Evolutionary conservation across 768 basidiomycete species (phyloP).

Genomic region (Russula emetica): DNA sequence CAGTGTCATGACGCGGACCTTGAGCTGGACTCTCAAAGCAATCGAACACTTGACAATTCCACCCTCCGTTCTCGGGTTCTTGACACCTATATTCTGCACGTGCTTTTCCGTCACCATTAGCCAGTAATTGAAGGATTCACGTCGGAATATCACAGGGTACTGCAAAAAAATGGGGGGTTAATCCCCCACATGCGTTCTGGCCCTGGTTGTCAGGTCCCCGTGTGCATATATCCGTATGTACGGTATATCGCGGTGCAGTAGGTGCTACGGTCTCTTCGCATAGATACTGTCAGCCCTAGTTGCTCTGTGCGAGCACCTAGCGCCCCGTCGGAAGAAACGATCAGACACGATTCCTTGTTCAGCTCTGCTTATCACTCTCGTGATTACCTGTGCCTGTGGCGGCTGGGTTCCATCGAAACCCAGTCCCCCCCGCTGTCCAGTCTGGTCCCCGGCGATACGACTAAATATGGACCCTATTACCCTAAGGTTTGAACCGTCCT

Average conservation of each 20-base stretch:
- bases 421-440: slow-evolving; percentile 3
- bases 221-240: slow-evolving; percentile 31
- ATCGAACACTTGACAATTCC: slow-evolving; percentile 49
- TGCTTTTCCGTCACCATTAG: slow-evolving; percentile 40
- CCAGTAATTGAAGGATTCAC: background rate
- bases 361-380: slow-evolving; percentile 3
- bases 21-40: slow-evolving; percentile 50
- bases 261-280: slow-evolving; percentile 33
- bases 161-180: slow-evolving; percentile 54
- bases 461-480: slow-evolving; percentile 6
- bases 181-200: slow-evolving; percentile 50
- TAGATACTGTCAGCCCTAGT: slow-evolving; percentile 33
- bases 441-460: slow-evolving; percentile 18
- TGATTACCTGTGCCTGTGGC: slow-evolving; percentile 24
- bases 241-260: slow-evolving; percentile 30
- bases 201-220: slow-evolving; percentile 37
- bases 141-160: slow-evolving; percentile 42
- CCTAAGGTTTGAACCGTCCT: background rate
- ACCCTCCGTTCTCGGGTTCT: background rate
- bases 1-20: slow-evolving; percentile 35
- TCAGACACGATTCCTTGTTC: background rate
- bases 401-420: slow-evolving; percentile 8
- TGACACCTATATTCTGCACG: slow-evolving; percentile 28
- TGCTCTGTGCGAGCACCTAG: slow-evolving; percentile 27
- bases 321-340: slow-evolving; percentile 18